Base-by-base conservation (phyloP, 2,329 filamentous ascomycete species). In the Aspergillus sp. region DNA sequence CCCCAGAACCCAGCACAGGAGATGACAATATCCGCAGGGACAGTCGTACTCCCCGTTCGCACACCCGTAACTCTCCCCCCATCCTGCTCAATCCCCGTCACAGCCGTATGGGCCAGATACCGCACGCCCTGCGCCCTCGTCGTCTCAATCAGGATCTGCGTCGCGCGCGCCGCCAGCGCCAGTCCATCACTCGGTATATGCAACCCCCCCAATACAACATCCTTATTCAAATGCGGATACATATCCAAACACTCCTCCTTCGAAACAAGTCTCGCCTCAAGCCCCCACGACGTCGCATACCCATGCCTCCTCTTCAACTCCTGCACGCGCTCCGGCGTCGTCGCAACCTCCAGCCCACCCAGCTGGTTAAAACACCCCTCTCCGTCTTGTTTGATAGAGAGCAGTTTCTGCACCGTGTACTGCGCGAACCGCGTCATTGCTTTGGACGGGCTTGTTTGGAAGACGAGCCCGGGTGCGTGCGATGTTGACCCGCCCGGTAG, bases 1-100 rank as follows among this genome's bases (percentile, higher is more conserved):
- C 85, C 85, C 85, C 85, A 88, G 69, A 88, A 86, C 0, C 85
- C 85, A 6, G 84, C 85, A 60, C 85, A 88, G 2, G 84, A 87
- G 39, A 88, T 71, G 51, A 87, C 76, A 23, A 87, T 82, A 55
- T 88, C 85, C 0, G 85, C 85, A 0, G 81, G 73, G 19, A 87
- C 76, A 0, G 66, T 79, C 21, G 80, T 80, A 4, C 70, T 70
- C 1, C 75, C 72, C 0, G 83, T 86, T 1, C 61, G 72, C 0
- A 87, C 85, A 2, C 85, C 84, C 0, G 83, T 86, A 12, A 86
- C 83, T 3, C 70, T 77, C 17, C 79, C 78, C 6, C 77, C 68
- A 0, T 68, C 65, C 60, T 77, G 76, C 55, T 84, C 78, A 52
- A 88, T 84, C 1, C 80, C 84, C 2, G 81, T 86, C 2, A 88